Base-by-base conservation (phyloP, 2,329 filamentous ascomycete species). In the Nigrospora sphaerica region DNA sequence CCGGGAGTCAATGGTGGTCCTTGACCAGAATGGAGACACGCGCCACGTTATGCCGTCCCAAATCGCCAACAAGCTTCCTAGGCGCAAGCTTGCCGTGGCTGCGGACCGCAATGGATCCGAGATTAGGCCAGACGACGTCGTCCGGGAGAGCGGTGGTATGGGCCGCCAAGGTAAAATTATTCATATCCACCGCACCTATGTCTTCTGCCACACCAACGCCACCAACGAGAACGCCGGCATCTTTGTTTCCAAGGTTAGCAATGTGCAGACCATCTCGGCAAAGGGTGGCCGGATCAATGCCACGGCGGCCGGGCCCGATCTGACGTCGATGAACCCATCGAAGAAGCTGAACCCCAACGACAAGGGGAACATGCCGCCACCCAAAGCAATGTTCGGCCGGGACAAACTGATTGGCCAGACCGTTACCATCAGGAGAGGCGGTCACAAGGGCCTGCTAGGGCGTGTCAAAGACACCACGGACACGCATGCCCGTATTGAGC, bases 401-500 rank as follows among this genome's bases (percentile, higher is more conserved):
- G 93, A 98, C 64, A 81, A 83, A 46, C 76, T 93, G 28, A 83
- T 97, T 52, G 91, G 91, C 38, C 92, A 95, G 70, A 96, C 90
- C 1, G 90, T 97, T 39, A 88, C 85, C 44, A 86, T 97, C 59
- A 81, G 84, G 47, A 89, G 85, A 61, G 93, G 93, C 28, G 83
- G 86, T 18, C 90, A 92, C 73, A 98, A 98, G 69, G 92, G 92
- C 47, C 75, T 96, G 38, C 73, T 97, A 37, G 93, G 93, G 57
- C 95, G 96, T 54, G 91, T 98, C 57, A 96, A 95, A 63, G 92
- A 97, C 62, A 86, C 92, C 1, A 95, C 88, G 7, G 91, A 95
- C 57, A 80, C 80, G 4, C 81, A 86, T 58, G 92, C 89, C 31
- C 86, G 91, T 52, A 86, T 98, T 37, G 93, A 98, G 68, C 72